These are phyloP conservation scores for Alternaria sp. DNA, from an alignment of 2,329 filamentous ascomycete species.

Conservation along the genomic window DNA sequence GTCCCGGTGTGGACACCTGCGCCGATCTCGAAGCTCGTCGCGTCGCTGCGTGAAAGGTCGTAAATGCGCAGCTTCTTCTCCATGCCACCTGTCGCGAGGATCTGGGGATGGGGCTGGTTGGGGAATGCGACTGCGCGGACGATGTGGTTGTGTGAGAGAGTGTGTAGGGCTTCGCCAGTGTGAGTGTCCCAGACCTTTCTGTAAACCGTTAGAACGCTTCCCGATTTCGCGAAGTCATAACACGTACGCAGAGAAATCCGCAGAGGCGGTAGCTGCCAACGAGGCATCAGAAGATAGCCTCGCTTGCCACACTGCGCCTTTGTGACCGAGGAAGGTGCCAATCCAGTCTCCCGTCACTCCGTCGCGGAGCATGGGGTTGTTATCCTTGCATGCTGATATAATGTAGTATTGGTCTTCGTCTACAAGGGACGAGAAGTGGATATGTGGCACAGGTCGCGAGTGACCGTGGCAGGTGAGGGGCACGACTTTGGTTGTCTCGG, in stretches of 20 bases:
- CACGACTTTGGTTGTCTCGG: conserved; percentile 69
- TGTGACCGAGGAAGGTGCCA: conserved; percentile 96
- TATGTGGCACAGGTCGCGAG: conserved; percentile 88
- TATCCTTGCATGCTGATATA: conserved; percentile 95
- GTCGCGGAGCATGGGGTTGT: conserved; percentile 97
- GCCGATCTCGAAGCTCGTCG: conserved; percentile 82
- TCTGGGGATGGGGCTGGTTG: conserved; percentile 75
- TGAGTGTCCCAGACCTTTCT: conserved; percentile 98
- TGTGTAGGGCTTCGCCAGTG: conserved; percentile 86
- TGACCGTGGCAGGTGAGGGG: conserved; percentile 95
- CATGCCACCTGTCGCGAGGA: conserved; percentile 90
- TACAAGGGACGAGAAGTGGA: conserved; percentile 85
- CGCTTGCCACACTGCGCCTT: conserved; percentile 97
- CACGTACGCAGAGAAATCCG: conserved; percentile 90
- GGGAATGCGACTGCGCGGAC: conserved; percentile 90
- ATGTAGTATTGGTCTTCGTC: conserved; percentile 88
- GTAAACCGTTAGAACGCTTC: conserved; percentile 37
- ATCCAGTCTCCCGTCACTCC: conserved; percentile 84
- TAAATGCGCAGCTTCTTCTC: conserved; percentile 98
- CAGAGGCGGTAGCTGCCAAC: conserved; percentile 90
- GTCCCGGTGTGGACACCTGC: conserved; percentile 81
- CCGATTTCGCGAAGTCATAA: not conserved
- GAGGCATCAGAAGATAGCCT: conserved; percentile 87
- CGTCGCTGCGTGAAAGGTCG: conserved; percentile 72
- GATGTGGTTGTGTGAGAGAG: conserved; percentile 91